Evolutionary conservation across 768 basidiomycete genomes (phyloP).

Genomic region (Tricholoma saponaceum): DNA sequence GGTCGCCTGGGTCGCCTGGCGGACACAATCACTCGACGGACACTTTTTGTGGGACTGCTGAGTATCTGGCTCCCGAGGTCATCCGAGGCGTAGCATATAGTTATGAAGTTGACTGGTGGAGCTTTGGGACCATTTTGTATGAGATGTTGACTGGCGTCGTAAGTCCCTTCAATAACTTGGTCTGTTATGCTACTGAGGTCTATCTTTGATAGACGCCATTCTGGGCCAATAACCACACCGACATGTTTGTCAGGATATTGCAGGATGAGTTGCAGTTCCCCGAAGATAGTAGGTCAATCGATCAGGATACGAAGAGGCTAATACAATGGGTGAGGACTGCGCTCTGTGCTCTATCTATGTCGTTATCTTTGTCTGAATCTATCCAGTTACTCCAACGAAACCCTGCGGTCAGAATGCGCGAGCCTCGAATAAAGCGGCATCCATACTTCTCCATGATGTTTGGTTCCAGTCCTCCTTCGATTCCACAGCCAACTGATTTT

Average conservation of each 20-base stretch:
- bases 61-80: slow-evolving; percentile 95
- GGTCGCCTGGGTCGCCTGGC: slow-evolving; percentile 53
- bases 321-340: slow-evolving; percentile 82
- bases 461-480: slow-evolving; percentile 21
- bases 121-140: slow-evolving; percentile 94
- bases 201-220: slow-evolving; percentile 72
- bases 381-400: slow-evolving; percentile 85
- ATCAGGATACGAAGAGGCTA: slow-evolving; percentile 92
- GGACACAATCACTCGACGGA: slow-evolving; percentile 62
- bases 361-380: slow-evolving; percentile 8
- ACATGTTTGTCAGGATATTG: slow-evolving; percentile 92
- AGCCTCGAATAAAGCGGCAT: slow-evolving; percentile 91
- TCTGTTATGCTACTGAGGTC: no score
- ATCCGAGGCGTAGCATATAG: slow-evolving; percentile 87
- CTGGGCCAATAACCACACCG: slow-evolving; percentile 89
- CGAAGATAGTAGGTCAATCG: slow-evolving; percentile 87
- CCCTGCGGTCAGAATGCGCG: slow-evolving; percentile 85
- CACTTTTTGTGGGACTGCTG: slow-evolving; percentile 93
- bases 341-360: neutral
- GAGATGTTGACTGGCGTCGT: slow-evolving; percentile 97
- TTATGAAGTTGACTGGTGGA: slow-evolving; percentile 98
- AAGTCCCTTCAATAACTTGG: slow-evolving; percentile 37
- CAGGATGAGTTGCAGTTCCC: slow-evolving; percentile 90
- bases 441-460: slow-evolving; percentile 95
- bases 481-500: neutral